A percentile compares a stretch with the other conserved stretches of the same genome.
phyloP scores from a whole-genome alignment of 2,329 filamentous ascomycete genomes.

The Phoma sp. region DNA sequence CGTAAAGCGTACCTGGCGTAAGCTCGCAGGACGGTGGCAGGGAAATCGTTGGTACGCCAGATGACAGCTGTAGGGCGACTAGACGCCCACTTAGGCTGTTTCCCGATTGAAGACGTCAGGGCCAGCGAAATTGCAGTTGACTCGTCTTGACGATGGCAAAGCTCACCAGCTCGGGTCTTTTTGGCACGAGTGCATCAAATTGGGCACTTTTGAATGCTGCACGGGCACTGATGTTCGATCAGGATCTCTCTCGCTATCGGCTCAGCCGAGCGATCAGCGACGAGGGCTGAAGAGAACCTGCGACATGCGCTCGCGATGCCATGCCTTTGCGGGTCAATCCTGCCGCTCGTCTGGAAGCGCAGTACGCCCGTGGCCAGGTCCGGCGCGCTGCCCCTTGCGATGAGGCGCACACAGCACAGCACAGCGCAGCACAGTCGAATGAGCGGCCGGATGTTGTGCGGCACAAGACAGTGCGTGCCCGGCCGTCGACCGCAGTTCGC shows the following conservation, averaged over 20 bases:
- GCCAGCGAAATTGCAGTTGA: constrained; percentile 22
- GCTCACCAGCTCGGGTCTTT: constrained; percentile 15
- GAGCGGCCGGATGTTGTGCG: neutral
- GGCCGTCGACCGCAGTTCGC: constrained; percentile 5
- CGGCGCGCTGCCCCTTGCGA: constrained; percentile 3
- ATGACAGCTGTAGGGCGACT: constrained; percentile 42
- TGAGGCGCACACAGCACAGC: neutral
- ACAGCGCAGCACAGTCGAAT: neutral
- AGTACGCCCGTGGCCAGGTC: neutral
- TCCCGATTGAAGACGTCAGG: constrained; percentile 16
- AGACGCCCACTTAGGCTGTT: constrained; percentile 27
- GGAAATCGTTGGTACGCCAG: constrained; percentile 29
- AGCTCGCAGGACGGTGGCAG: constrained; percentile 30
- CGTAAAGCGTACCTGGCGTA: constrained; percentile 32
- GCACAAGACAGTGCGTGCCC: constrained; percentile 2
- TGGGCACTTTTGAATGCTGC: constrained; percentile 31
- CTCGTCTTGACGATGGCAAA: constrained; percentile 14
- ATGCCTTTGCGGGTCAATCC: constrained; percentile 28
- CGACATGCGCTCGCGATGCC: constrained; percentile 30
- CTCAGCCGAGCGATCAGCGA: constrained; percentile 41
- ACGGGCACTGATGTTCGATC: constrained; percentile 36
- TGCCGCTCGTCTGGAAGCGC: constrained; percentile 4
- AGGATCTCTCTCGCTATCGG: constrained; percentile 37
- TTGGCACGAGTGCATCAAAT: constrained; percentile 30
- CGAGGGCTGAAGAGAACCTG: constrained; percentile 31